Conservation (phyloP, 139 green algal genomes). For the Chlorella sorokiniana region DNA sequence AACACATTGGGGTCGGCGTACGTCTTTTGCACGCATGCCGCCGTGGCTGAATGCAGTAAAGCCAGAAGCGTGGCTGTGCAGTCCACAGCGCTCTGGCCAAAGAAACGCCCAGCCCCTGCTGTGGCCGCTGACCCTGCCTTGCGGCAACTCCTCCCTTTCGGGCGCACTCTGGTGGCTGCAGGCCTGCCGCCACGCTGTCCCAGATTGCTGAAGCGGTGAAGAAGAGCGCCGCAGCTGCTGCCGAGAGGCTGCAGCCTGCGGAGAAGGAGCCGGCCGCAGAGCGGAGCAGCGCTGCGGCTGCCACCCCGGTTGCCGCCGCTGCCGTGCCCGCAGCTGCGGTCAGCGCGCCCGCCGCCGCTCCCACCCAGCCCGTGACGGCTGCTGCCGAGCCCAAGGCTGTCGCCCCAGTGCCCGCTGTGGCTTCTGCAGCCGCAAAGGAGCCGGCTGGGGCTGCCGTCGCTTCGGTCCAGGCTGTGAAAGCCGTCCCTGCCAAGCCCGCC, state of each 20-base stretch:
- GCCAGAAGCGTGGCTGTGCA: no score
- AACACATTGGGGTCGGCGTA: no score
- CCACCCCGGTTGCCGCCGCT: neutral
- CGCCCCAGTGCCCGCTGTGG: neutral
- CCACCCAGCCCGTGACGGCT: neutral
- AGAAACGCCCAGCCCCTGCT: no score
- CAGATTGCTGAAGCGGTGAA: neutral
- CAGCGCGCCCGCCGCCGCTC: neutral
- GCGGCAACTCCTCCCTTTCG: no score
- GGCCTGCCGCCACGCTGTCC: neutral
- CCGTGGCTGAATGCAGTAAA: no score
- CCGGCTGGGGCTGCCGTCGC: neutral
- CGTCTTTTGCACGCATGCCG: no score
- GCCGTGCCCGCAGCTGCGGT: neutral
- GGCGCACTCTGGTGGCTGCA: no score
- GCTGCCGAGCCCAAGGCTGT: neutral
- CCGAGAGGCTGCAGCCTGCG: neutral
- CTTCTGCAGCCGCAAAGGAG: neutral
- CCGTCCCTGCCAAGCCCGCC: no score
- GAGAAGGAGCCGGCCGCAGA: neutral
- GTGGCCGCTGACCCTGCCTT: no score
- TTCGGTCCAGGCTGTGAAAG: neutral
- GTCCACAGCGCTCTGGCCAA: no score
- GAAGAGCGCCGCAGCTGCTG: neutral
- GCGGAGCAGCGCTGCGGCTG: neutral